Base-by-base conservation (phyloP, 441 rosid genomes). In the Jatropha multifida region DNA sequence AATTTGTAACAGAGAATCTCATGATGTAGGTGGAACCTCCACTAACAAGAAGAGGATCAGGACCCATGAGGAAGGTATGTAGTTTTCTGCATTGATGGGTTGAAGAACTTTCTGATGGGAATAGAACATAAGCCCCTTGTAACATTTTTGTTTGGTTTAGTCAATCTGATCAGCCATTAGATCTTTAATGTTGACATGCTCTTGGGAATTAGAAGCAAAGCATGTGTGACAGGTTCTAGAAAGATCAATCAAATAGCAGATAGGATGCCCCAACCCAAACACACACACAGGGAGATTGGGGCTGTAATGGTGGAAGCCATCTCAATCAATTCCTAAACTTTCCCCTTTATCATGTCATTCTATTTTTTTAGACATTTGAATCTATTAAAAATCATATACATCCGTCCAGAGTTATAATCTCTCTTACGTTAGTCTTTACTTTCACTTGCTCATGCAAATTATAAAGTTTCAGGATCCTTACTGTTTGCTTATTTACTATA, bases 51-150 rank as follows among this genome's bases (percentile, higher is more conserved):
- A 85, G 83, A 68, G 90, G 96, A 79, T 93, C 96, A 56, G 98
- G 98, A 79, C 86, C 91, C 56, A 76, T 87, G 69, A 88, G 92
- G 83, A 93, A 95, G 97, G 98, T 95, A 83, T 62, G 65, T n/a
- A 49, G 58, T 46, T 74, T 75, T 67, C 42, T 48, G 12, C 26
- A 15, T 15, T 72, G 44, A 27, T 12, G 18, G n/a, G 41, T 74
- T 41, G 59, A 65, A 70, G 56, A 38, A 41, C 32, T 41, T 52
- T 13, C 37, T 64, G 37, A 52, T 71, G 46, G 40, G 54, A 74
- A 65, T 14, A 2, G 54, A 55, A n/a, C 20, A 11, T 23, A 69
- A 52, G 63, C 42, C 54, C 44, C 20, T 38, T 7, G 26, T 37
- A 76, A 69, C 73, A 37, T 49, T 49, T 3, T 12, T 58, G 11